phyloP scores from a whole-genome alignment of 2,329 filamentous ascomycete genomes.

The Chrysoporthe puriensis region DNA sequence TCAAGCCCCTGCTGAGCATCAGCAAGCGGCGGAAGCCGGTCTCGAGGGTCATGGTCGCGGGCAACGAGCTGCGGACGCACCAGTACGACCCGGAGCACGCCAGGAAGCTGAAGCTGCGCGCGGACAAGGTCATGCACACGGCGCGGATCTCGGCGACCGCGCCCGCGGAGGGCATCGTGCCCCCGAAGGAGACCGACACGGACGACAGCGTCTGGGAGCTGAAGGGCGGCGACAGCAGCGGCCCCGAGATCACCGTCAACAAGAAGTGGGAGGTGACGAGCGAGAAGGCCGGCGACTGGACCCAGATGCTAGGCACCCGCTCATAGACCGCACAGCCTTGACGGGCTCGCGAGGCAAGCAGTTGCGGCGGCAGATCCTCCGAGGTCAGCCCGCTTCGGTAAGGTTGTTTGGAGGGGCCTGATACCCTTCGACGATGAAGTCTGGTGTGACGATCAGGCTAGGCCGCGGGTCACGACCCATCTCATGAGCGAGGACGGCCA shows the following conservation, averaged over 20 bases:
- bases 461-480: neutral
- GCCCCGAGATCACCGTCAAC: conserved; percentile 9
- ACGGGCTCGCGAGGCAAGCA: neutral
- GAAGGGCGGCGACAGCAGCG: conserved; percentile 8
- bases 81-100: conserved; percentile 13
- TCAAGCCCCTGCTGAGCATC: conserved; percentile 43
- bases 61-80: conserved; percentile 12
- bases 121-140: conserved; percentile 2
- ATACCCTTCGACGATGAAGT: too few relatives aligned
- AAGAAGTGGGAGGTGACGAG: conserved; percentile 9
- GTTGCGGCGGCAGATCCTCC: too few relatives aligned
- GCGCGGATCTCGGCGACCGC: neutral
- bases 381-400: too few relatives aligned
- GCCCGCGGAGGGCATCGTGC: neutral
- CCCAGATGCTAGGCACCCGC: conserved; percentile 7
- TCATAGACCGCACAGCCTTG: neutral
- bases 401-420: too few relatives aligned
- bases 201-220: conserved; percentile 8
- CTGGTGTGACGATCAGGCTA: neutral
- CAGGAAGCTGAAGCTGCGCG: conserved; percentile 7
- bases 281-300: conserved; percentile 13
- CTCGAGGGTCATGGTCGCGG: neutral
- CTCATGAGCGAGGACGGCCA: neutral
- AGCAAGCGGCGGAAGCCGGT: neutral
- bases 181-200: neutral